Evolutionary conservation across 2,329 filamentous ascomycete genomes (phyloP).

Genomic region (Grosmannia penicillata): DNA sequence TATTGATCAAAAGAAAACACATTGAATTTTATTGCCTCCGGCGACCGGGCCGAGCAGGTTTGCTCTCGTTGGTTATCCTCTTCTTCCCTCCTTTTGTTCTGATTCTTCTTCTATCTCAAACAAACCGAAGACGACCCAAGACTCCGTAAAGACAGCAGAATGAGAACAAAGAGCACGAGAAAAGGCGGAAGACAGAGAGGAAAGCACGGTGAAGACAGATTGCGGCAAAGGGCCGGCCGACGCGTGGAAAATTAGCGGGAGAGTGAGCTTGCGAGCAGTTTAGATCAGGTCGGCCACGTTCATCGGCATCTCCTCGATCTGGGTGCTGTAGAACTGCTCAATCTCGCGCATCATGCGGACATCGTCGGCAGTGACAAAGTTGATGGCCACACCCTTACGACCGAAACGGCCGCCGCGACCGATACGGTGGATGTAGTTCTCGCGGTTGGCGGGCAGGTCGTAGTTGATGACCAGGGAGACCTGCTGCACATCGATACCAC

Average conservation of each 20-base stretch:
- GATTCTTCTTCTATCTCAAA: constrained; percentile 5
- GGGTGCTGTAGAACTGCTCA: constrained; percentile 99
- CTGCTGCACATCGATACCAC: constrained; percentile 99
- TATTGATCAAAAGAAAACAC: background rate
- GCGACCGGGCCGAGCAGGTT: background rate
- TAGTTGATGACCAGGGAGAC: constrained; percentile 99
- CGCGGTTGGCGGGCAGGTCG: constrained; percentile 93
- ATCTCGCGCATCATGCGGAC: constrained; percentile 99
- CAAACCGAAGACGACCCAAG: constrained; percentile 6
- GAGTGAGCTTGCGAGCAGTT: constrained; percentile 12
- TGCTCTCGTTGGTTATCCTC: background rate
- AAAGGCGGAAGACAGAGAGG: background rate
- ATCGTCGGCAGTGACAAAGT: constrained; percentile 98
- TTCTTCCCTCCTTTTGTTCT: constrained; percentile 2
- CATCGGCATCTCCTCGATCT: constrained; percentile 99
- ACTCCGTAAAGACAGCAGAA: constrained; percentile 4
- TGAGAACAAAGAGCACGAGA: background rate
- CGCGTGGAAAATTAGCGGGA: background rate
- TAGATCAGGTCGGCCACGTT: constrained; percentile 66
- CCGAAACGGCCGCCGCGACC: constrained; percentile 99
- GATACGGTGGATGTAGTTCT: constrained; percentile 99
- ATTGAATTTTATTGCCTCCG: constrained; percentile 1
- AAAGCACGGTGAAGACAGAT: background rate
- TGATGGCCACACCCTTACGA: constrained; percentile 99
- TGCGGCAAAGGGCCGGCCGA: no score